Percentiles rank a stretch among this genome's conserved stretches.
phyloP scores from a whole-genome alignment of 805 yeast species.

The Debaryomyces prosopidis region DNA sequence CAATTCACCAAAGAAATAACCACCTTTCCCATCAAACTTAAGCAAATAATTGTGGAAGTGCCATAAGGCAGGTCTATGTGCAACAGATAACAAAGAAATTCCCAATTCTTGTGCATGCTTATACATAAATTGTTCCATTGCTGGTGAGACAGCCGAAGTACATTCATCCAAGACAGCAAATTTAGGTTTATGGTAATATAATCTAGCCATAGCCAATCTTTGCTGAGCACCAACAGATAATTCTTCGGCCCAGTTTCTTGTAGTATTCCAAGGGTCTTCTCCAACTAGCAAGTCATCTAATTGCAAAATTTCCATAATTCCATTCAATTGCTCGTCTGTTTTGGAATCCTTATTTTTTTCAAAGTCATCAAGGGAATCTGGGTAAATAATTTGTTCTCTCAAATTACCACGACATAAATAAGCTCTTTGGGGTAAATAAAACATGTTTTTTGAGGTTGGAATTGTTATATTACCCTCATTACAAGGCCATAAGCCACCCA shows the following conservation, averaged over 20 bases:
- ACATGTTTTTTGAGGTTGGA: conserved; percentile 67
- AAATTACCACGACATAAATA: conserved; percentile 79
- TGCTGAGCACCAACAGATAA: conserved; percentile 91
- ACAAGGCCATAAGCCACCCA: conserved; percentile 94
- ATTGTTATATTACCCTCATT: conserved; percentile 56
- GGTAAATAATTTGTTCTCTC: conserved; percentile 87
- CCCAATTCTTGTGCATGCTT: conserved; percentile 75
- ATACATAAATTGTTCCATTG: conserved; percentile 88
- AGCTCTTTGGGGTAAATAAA: conserved; percentile 91
- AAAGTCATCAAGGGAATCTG: conserved; percentile 66
- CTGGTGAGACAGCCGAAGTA: conserved; percentile 90
- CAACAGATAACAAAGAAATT: conserved; percentile 83
- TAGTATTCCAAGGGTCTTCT: conserved; percentile 57
- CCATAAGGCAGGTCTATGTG: conserved; percentile 92
- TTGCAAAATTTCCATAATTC: conserved; percentile 57
- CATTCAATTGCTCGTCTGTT: conserved; percentile 51
- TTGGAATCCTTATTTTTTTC: conserved; percentile 29
- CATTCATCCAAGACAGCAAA: conserved; percentile 96
- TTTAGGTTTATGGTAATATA: conserved; percentile 87
- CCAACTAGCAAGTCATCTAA: conserved; percentile 53
- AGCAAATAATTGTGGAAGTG: conserved; percentile 81
- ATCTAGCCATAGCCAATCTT: conserved; percentile 87
- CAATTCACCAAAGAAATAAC: conserved; percentile 58
- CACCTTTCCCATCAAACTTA: conserved; percentile 85
- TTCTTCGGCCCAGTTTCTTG: conserved; percentile 85